phyloP scores from a whole-genome alignment of 2,329 filamentous ascomycete species.

The Nannizziopsis barbatae region DNA sequence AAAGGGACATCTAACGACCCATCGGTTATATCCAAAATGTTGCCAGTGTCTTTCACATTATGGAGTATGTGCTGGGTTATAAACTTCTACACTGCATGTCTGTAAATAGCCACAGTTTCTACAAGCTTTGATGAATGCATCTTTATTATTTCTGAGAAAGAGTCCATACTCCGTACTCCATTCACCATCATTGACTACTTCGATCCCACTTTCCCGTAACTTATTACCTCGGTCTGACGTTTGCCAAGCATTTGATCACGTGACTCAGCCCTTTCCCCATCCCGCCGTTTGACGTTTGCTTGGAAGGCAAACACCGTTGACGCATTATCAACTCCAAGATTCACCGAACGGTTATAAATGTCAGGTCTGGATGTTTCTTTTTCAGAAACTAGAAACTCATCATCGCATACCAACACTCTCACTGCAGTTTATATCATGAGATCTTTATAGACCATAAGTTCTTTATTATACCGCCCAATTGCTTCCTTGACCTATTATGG shows the following conservation, averaged over 20 bases:
- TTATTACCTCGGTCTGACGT: not conserved
- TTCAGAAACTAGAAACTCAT: not conserved
- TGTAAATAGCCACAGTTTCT: no score
- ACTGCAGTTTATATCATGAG: not conserved
- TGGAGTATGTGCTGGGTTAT: conserved; percentile 18
- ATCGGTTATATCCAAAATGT: not conserved
- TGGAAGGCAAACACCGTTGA: no score
- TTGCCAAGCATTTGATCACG: no score
- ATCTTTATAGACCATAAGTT: not conserved
- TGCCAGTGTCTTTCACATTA: not conserved
- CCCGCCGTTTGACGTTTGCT: no score
- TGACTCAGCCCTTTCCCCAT: no score
- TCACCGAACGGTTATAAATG: not conserved
- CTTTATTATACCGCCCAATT: not conserved
- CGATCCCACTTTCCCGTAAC: not conserved
- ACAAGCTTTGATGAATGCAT: no score
- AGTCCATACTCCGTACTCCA: no score
- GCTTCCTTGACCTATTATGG: conserved; percentile 20
- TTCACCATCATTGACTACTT: not conserved
- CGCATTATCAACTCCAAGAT: no score
- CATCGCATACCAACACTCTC: no score
- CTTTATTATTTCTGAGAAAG: no score
- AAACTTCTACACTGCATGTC: no score
- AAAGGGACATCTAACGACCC: conserved; percentile 5
- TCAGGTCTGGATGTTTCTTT: not conserved